phyloP scores from a whole-genome alignment of 495 filamentous ascomycete genomes.

The Aspergillus incahuasiensis region DNA sequence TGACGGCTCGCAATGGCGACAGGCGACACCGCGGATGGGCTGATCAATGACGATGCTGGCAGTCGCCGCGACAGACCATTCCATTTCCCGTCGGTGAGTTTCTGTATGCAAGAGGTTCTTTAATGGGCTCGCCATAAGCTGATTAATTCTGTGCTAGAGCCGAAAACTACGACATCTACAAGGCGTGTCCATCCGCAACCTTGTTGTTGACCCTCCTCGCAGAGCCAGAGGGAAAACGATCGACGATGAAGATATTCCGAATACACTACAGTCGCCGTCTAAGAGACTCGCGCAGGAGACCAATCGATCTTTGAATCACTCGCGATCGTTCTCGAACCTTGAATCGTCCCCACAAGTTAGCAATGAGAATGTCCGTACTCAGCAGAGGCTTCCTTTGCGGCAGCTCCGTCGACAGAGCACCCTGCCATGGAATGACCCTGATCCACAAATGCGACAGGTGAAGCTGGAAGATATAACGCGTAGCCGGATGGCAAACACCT shows the following conservation, averaged over 20 bases:
- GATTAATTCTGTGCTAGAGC: slow-evolving; percentile 51
- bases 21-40: slow-evolving; percentile 11
- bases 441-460: slow-evolving; percentile 64
- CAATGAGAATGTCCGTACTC: slow-evolving; percentile 16
- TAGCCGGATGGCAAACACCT: slow-evolving; percentile 75
- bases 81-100: slow-evolving; percentile 45
- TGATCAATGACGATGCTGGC: slow-evolving; percentile 19
- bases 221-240: slow-evolving; percentile 66
- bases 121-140: background rate
- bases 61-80: slow-evolving; percentile 42
- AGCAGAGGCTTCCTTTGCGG: slow-evolving; percentile 23
- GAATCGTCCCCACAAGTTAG: slow-evolving; percentile 28
- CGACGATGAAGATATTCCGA: slow-evolving; percentile 76
- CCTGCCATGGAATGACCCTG: slow-evolving; percentile 61
- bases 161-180: slow-evolving; percentile 84
- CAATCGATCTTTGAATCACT: slow-evolving; percentile 55
- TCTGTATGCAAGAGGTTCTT: background rate
- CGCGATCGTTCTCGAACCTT: slow-evolving; percentile 70
- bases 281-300: slow-evolving; percentile 63
- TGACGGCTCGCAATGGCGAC: slow-evolving; percentile 14
- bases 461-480: slow-evolving; percentile 69
- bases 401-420: slow-evolving; percentile 61
- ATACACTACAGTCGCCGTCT: slow-evolving; percentile 60
- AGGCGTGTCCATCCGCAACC: slow-evolving; percentile 82
- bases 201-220: slow-evolving; percentile 54